Conservation (phyloP, 768 basidiomycete species). For the Sporobolomyces pararoseus region DNA sequence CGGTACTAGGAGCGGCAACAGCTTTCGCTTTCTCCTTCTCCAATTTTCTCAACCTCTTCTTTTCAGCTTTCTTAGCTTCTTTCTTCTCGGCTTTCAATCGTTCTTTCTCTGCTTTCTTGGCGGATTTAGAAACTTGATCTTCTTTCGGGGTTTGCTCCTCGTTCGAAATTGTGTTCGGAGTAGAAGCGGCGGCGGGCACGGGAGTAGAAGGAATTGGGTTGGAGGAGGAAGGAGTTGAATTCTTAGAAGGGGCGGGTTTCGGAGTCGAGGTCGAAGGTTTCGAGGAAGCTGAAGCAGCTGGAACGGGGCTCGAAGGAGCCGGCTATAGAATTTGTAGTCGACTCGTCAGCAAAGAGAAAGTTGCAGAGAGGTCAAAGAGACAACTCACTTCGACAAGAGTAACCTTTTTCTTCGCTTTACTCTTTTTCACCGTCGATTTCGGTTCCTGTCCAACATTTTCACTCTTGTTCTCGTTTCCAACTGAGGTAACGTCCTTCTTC, state of each 20-base stretch:
- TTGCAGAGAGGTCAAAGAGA: neutral
- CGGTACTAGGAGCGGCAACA: neutral
- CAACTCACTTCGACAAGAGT: neutral
- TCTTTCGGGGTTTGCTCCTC: neutral
- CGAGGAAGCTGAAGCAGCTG: neutral
- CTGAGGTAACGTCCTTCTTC: too few species aligned
- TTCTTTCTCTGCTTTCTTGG: constrained; percentile 3
- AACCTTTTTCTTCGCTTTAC: constrained; percentile 9
- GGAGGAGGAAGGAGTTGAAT: neutral
- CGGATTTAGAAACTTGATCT: neutral
- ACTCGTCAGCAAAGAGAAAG: neutral
- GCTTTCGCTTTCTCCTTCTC: neutral
- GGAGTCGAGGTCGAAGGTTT: neutral
- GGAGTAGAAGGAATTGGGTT: neutral
- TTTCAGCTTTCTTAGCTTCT: constrained; percentile 5
- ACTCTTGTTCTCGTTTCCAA: too few species aligned
- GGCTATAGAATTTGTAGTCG: neutral
- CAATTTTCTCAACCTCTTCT: neutral
- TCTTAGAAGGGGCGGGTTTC: neutral
- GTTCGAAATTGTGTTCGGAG: too few species aligned
- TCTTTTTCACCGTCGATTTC: neutral
- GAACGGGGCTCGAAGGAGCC: neutral
- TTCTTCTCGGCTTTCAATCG: constrained; percentile 7
- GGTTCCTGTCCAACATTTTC: neutral
- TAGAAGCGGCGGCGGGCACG: neutral